A percentile compares a stretch with the other conserved stretches of the same genome.
phyloP scores from a whole-genome alignment of 208 protist species.

The Leishmania turanica region DNA sequence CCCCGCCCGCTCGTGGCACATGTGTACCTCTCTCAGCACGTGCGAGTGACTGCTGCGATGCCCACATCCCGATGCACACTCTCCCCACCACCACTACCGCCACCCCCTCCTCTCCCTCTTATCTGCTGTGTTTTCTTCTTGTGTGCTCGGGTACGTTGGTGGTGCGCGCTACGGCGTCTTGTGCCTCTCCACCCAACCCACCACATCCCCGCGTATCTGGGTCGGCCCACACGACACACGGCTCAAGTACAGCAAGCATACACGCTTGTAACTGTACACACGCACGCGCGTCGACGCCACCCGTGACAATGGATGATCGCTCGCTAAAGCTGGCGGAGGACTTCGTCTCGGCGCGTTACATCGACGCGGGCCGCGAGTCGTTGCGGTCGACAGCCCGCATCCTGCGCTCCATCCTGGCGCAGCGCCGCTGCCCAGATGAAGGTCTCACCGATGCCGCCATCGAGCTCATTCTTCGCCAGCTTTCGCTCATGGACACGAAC shows the following conservation, averaged over 20 bases:
- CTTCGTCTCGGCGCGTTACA: constrained; percentile 55
- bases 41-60: not conserved
- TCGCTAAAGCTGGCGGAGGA: constrained; percentile 45
- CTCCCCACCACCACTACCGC: not conserved
- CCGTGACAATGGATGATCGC: constrained; percentile 47
- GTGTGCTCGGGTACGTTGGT: not conserved
- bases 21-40: not conserved
- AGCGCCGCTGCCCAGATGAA: constrained; percentile 89
- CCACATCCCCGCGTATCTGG: not conserved
- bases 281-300: not conserved
- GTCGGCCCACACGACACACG: not conserved
- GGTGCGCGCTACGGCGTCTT: not conserved
- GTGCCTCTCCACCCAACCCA: not conserved
- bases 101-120: not conserved
- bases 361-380: constrained; percentile 54
- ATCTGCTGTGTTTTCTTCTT: not conserved
- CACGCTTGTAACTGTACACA: not conserved
- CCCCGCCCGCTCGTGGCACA: not conserved
- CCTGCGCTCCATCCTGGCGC: constrained; percentile 69
- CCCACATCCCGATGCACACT: not conserved
- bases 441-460: constrained; percentile 91
- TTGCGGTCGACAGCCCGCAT: constrained; percentile 34
- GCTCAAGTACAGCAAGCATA: not conserved
- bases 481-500: constrained; percentile 95
- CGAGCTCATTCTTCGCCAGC: constrained; percentile 88